Evolutionary conservation across 306 rosid species (phyloP).

Genomic region (Mucuna pruriens): DNA sequence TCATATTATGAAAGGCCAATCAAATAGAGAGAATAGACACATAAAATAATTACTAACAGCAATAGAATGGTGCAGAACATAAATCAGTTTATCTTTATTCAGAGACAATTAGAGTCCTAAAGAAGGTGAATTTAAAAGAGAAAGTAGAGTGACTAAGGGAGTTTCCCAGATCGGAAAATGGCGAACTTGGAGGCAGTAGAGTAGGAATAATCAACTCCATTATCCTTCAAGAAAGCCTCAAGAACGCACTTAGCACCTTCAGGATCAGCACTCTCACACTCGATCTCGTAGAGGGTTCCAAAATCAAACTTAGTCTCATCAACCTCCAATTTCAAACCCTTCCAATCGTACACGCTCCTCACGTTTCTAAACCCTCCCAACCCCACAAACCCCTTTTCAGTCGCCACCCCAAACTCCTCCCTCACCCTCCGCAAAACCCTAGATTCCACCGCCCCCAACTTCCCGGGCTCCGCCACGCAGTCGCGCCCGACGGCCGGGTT

Average conservation of each 20-base stretch:
- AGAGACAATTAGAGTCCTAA: no score
- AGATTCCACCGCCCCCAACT: slow-evolving; percentile 55
- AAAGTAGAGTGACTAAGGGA: no score
- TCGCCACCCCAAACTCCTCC: slow-evolving; percentile 66
- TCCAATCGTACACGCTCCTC: slow-evolving; percentile 87
- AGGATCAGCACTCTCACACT: slow-evolving; percentile 84
- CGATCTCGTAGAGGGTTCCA: slow-evolving; percentile 83
- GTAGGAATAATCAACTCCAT: slow-evolving; percentile 64
- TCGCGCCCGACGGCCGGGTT: slow-evolving; percentile 58
- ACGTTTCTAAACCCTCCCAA: slow-evolving; percentile 82
- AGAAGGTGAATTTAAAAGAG: no score
- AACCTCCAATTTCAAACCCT: slow-evolving; percentile 87
- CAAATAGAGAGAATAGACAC: neutral
- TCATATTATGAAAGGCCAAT: neutral
- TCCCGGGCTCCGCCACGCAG: slow-evolving; percentile 71
- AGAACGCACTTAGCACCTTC: slow-evolving; percentile 67
- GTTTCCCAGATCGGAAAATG: slow-evolving; percentile 57
- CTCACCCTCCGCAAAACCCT: slow-evolving; percentile 80
- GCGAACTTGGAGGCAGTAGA: slow-evolving; percentile 72
- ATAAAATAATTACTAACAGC: neutral
- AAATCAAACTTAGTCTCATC: slow-evolving; percentile 78
- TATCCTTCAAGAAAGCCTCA: slow-evolving; percentile 75
- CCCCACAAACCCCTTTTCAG: slow-evolving; percentile 60
- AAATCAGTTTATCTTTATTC: neutral
- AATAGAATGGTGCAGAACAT: neutral